Base-by-base conservation (phyloP, 139 green algal species). In the Eudorina sp. region DNA sequence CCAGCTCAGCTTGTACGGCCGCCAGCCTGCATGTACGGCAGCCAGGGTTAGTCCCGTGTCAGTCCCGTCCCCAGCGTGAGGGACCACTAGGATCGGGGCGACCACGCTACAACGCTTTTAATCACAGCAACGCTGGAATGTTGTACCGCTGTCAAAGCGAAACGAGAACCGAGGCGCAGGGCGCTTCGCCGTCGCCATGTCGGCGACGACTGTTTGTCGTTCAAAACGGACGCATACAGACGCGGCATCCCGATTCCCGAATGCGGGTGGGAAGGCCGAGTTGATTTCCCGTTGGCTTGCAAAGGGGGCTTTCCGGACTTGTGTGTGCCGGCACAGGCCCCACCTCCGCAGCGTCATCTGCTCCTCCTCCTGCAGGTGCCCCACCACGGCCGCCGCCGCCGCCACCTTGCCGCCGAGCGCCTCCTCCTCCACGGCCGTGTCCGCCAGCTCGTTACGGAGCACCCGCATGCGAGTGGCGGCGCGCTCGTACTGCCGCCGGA, bases 391-490 rank as follows among this genome's bases (percentile, higher is more conserved):
- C 62, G 46, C 45, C 38, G 82, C 86, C 36, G 76, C 66, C 46
- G 64, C 82, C 82, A 83, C 40, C 36, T 43, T 58, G 46, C 51
- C 40, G 8, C 43, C 64, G 38, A 72, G 43, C 74, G 66, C 88
- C 55, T 72, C 58, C 79, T 89, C 77, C 70, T 92, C 77, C 6
- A 38, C 46, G 27, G 69, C 46, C n/a, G 81, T 86, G 48, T 92
- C 90, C 0, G 83, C 25, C 74, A 90, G 53, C 81, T 92, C 90
- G 70, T 92, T 92, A 18, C 81, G 62, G 51, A 92, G 80, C 72
- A 92, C 89, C 11, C 76, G 75, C 72, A 90, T 73, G 70, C 89
- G 85, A 23, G 89, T 70, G 3, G 46, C 74, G 60, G 88, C 51
- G 40, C 80, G 83, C 53, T 90, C 90, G 31, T 53, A 53, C 43